Evolutionary conservation across 1,139 yeast genomes (phyloP).

Genomic region (Tardiomyces depauwii): DNA sequence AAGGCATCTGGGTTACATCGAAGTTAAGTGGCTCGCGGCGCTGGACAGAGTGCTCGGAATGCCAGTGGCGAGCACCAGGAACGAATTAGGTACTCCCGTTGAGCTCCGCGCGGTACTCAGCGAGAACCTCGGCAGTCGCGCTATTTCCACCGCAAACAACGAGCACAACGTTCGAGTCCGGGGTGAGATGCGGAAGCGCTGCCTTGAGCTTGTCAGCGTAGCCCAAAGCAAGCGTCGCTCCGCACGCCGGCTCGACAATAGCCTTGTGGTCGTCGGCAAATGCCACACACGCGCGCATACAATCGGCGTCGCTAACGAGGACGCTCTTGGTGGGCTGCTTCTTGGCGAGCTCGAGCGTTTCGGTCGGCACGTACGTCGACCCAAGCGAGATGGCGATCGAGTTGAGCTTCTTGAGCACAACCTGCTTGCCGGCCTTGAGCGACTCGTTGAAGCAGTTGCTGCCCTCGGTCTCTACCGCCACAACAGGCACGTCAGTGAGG

Average conservation of each 20-base stretch:
- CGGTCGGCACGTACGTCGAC: conserved; percentile 40
- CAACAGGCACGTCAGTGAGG: conserved; percentile 32
- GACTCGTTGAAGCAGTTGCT: conserved; percentile 42
- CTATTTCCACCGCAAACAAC: conserved; percentile 60
- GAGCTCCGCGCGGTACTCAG: conserved; percentile 5
- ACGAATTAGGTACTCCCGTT: too few species aligned
- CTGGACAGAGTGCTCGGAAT: too few species aligned
- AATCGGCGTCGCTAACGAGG: conserved; percentile 44
- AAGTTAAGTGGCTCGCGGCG: too few species aligned
- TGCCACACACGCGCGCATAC: conserved; percentile 38
- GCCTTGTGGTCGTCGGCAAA: conserved; percentile 40
- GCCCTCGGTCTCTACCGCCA: conserved; percentile 52
- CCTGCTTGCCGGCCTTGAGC: conserved; percentile 34
- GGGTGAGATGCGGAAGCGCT: conserved; percentile 9
- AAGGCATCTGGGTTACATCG: too few species aligned
- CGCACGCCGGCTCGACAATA: conserved; percentile 67
- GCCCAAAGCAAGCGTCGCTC: conserved; percentile 49
- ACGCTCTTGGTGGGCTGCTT: conserved; percentile 33
- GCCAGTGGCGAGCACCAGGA: too few species aligned
- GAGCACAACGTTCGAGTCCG: conserved; percentile 43
- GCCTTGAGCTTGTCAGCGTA: conserved; percentile 31
- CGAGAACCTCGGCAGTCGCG: conserved; percentile 28
- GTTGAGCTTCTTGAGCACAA: conserved; percentile 35
- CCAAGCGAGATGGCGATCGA: conserved; percentile 56
- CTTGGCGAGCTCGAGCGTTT: conserved; percentile 35